Percentiles rank a stretch among this genome's conserved stretches.
phyloP scores from a whole-genome alignment of 2,329 filamentous ascomycete species.

The Trichoderma sp. region DNA sequence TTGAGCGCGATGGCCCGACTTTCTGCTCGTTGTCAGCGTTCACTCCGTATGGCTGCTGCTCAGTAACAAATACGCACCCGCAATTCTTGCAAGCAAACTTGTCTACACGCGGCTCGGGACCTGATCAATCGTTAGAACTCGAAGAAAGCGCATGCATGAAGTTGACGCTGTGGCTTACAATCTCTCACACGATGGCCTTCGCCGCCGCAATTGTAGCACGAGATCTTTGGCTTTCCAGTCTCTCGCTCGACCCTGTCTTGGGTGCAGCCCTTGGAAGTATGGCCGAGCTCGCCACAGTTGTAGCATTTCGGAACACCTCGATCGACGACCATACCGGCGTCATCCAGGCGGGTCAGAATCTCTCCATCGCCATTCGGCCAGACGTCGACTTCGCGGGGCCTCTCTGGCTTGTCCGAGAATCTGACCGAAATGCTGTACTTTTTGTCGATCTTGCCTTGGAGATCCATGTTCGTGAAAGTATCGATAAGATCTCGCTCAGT shows the following conservation, averaged over 20 bases:
- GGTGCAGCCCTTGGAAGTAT: slow-evolving; percentile 61
- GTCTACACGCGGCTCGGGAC: slow-evolving; percentile 62
- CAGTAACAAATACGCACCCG: slow-evolving; percentile 45
- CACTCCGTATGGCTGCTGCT: not conserved
- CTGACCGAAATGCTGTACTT: slow-evolving; percentile 67
- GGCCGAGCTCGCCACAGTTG: slow-evolving; percentile 67
- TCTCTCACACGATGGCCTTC: slow-evolving; percentile 69
- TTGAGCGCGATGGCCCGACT: slow-evolving; percentile 53
- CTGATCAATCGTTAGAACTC: slow-evolving; percentile 39
- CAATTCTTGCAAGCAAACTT: slow-evolving; percentile 71
- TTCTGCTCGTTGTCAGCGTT: slow-evolving; percentile 36
- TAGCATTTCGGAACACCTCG: slow-evolving; percentile 61
- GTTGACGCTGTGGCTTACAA: slow-evolving; percentile 51
- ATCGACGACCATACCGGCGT: slow-evolving; percentile 66
- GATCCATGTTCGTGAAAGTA: slow-evolving; percentile 70
- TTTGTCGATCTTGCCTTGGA: slow-evolving; percentile 68
- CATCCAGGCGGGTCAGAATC: slow-evolving; percentile 64
- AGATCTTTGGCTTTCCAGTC: slow-evolving; percentile 50
- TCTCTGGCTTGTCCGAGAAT: slow-evolving; percentile 58
- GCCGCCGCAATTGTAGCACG: slow-evolving; percentile 66
- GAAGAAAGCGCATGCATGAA: not conserved
- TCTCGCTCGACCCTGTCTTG: slow-evolving; percentile 56
- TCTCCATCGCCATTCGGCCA: slow-evolving; percentile 64
- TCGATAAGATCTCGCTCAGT: slow-evolving; percentile 58
- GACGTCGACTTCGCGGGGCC: slow-evolving; percentile 59